Evolutionary conservation across 441 rosid genomes (phyloP).

Genomic region (Erodium trifolium): DNA sequence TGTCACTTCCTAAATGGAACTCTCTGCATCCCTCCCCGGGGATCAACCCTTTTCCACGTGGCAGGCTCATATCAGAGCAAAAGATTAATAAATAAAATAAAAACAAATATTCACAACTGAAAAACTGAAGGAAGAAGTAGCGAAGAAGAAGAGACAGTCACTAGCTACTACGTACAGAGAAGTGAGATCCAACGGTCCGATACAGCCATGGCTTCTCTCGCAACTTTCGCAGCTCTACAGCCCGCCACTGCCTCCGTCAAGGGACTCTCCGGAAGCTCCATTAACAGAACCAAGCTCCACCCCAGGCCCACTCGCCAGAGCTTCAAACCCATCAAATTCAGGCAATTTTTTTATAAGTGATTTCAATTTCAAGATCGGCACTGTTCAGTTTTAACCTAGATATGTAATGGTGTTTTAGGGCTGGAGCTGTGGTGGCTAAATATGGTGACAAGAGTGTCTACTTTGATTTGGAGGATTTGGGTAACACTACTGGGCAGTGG

Average conservation of each 20-base stretch:
- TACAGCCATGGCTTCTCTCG: background rate
- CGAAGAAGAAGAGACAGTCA: background rate
- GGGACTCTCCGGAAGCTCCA: constrained; percentile 22
- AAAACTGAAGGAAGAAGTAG: no score
- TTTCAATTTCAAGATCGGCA: background rate
- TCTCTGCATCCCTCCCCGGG: background rate
- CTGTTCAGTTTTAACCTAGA: no score
- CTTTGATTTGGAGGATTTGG: constrained; percentile 91
- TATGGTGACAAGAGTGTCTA: constrained; percentile 94
- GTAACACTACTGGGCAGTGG: constrained; percentile 95
- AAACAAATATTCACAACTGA: no score
- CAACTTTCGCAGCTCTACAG: background rate
- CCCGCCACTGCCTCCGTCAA: background rate
- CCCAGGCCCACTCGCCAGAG: constrained; percentile 58
- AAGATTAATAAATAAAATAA: background rate
- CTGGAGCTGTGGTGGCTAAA: constrained; percentile 69
- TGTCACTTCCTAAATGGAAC: background rate
- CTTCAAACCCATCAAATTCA: constrained; percentile 43
- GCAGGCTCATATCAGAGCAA: background rate
- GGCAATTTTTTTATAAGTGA: constrained; percentile 17
- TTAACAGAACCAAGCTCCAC: constrained; percentile 63
- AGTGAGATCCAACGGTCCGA: background rate
- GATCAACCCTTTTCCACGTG: background rate
- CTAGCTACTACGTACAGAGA: background rate
- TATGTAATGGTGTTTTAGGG: constrained; percentile 22